Conservation (phyloP, 768 basidiomycete species). For the Pholiota microspora region DNA sequence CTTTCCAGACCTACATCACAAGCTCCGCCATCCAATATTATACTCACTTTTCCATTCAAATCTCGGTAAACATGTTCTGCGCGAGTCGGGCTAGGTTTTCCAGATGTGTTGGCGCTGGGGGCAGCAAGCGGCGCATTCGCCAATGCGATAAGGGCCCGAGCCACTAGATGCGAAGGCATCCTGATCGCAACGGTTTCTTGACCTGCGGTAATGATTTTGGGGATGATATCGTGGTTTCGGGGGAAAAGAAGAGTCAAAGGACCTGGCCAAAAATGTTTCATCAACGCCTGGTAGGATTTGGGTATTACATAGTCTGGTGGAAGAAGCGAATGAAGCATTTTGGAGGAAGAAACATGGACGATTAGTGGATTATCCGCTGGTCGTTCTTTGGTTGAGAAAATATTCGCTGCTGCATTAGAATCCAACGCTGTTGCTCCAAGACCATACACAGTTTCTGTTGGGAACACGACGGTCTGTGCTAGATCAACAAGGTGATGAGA, state of each 20-base stretch:
- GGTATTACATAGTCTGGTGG: conserved; percentile 64
- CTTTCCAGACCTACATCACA: conserved; percentile 93
- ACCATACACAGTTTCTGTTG: conserved; percentile 98
- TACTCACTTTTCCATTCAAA: conserved; percentile 64
- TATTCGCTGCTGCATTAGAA: conserved; percentile 58
- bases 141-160: conserved; percentile 81
- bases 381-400: conserved; percentile 88
- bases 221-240: conserved; percentile 55
- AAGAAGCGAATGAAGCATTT: conserved; percentile 78
- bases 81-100: conserved; percentile 90
- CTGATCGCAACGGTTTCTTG: conserved; percentile 85
- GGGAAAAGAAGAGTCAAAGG: conserved; percentile 92
- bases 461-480: conserved; percentile 74
- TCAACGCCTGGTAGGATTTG: conserved; percentile 66
- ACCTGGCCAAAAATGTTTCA: conserved; percentile 92
- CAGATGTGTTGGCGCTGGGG: conserved; percentile 93
- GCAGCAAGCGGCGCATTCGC: conserved; percentile 82
- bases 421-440: conserved; percentile 85
- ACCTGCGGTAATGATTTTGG: conserved; percentile 73
- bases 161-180: conserved; percentile 93
- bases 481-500: conserved; percentile 49
- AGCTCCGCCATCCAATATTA: conserved; percentile 90
- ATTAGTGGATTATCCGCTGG: conserved; percentile 97
- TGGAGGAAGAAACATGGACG: conserved; percentile 85
- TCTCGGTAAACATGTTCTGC: conserved; percentile 84